A percentile compares a stretch with the other conserved stretches of the same genome.
phyloP scores from a whole-genome alignment of 139 green algal species.

The Chlamydomonas sp. region DNA sequence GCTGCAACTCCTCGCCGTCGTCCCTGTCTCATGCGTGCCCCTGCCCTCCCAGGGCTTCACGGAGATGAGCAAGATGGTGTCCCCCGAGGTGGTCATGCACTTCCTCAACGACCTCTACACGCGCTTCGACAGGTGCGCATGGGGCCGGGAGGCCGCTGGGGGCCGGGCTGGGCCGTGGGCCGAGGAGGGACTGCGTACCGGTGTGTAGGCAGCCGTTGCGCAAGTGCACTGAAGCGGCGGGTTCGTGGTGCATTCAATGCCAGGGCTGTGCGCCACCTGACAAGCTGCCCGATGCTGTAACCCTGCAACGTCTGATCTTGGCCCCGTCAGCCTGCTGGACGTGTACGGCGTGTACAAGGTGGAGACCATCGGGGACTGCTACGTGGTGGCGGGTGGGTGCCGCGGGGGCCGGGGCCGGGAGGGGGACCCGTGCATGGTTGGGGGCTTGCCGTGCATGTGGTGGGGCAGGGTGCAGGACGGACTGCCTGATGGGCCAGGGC shows the following conservation, averaged over 20 bases:
- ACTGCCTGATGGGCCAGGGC: too few relatives aligned
- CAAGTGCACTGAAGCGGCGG: too few relatives aligned
- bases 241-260: not conserved
- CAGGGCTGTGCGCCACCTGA: not conserved
- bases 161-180: not conserved
- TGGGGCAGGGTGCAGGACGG: too few relatives aligned
- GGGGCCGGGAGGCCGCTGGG: not conserved
- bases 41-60: constrained; percentile 52
- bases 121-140: constrained; percentile 30
- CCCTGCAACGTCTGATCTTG: too few relatives aligned
- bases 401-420: not conserved
- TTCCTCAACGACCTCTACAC: constrained; percentile 68
- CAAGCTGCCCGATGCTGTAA: not conserved
- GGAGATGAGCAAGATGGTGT: constrained; percentile 52
- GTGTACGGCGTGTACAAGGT: constrained; percentile 46
- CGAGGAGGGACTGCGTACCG: not conserved
- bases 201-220: too few relatives aligned
- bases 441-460: too few relatives aligned
- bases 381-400: constrained; percentile 49
- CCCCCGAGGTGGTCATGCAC: constrained; percentile 52
- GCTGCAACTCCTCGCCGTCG: not conserved
- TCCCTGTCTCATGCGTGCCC: not conserved
- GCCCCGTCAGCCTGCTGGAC: not conserved
- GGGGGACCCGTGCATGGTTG: too few relatives aligned
- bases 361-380: constrained; percentile 65